Conservation (phyloP, 768 basidiomycete species). For the Lactarius sanguifluus region DNA sequence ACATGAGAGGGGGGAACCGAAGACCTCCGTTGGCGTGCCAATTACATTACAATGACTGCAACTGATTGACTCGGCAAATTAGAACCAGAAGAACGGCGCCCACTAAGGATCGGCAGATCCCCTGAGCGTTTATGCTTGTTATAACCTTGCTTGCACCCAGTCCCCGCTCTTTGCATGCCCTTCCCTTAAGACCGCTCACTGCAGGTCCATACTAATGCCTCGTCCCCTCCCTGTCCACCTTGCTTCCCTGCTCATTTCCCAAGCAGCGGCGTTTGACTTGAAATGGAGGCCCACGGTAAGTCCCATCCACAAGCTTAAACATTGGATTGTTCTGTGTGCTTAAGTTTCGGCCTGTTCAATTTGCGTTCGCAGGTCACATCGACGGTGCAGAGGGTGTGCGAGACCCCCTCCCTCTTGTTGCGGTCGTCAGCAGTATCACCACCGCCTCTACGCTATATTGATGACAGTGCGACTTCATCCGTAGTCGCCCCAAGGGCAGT, state of each 20-base stretch:
- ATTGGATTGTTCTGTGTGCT: neutral
- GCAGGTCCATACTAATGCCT: conserved; percentile 1
- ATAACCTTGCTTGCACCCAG: neutral
- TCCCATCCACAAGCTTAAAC: no score
- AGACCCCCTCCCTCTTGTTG: neutral
- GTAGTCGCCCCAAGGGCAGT: neutral
- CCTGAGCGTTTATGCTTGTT: conserved; percentile 7
- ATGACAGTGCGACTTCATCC: neutral
- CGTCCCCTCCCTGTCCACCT: neutral
- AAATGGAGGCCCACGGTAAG: conserved; percentile 13
- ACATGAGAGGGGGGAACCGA: neutral
- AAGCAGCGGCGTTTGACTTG: conserved; percentile 15
- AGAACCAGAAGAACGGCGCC: neutral
- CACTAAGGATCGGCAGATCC: conserved; percentile 19
- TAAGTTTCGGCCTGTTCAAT: neutral
- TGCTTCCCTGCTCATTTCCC: conserved; percentile 4
- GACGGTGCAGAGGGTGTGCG: neutral
- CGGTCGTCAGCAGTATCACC: neutral
- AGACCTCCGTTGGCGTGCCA: neutral
- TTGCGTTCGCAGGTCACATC: conserved; percentile 5
- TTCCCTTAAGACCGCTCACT: conserved; percentile 5
- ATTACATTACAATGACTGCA: conserved; percentile 11
- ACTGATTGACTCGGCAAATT: conserved; percentile 20
- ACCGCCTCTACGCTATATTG: neutral
- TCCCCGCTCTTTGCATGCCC: neutral